phyloP scores from a whole-genome alignment of 2,329 filamentous ascomycete genomes.

The Diaporthe humulicola region DNA sequence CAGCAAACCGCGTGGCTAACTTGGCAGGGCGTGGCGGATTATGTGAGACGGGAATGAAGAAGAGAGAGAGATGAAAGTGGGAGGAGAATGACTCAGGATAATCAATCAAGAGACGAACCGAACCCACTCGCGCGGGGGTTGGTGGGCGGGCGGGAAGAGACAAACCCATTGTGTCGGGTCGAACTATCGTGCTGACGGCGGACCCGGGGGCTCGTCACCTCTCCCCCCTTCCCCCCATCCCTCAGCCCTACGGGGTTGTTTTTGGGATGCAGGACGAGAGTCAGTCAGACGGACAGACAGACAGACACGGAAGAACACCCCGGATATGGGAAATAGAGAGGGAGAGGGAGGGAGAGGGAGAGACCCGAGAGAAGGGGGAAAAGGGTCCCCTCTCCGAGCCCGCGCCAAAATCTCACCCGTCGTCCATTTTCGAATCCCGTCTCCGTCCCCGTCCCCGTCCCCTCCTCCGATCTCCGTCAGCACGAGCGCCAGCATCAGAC shows the following conservation, averaged over 20 bases:
- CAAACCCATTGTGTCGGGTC: constrained; percentile 29
- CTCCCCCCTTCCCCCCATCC: not conserved
- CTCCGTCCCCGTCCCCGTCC: not conserved
- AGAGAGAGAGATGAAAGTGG: not conserved
- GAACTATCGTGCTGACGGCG: constrained; percentile 18
- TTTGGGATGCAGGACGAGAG: not conserved
- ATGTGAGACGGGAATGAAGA: constrained; percentile 24
- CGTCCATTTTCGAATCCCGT: no score
- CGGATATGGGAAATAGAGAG: not conserved
- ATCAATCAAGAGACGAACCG: not conserved
- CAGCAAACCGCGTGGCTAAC: not conserved
- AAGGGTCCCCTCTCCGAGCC: not conserved
- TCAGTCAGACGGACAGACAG: no score
- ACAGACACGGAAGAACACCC: no score
- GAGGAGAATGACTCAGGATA: not conserved
- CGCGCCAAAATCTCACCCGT: constrained; percentile 9
- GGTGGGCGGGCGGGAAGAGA: not conserved
- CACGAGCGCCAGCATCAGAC: no score
- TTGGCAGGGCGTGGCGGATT: not conserved
- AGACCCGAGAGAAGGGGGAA: not conserved
- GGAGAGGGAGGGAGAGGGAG: not conserved
- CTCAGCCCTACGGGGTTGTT: constrained; percentile 19
- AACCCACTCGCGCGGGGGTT: not conserved
- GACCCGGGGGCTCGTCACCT: constrained; percentile 21
- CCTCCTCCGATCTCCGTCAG: not conserved